phyloP scores from a whole-genome alignment of 371 early-diverging fungal genomes.

The Mortierella sp. region DNA sequence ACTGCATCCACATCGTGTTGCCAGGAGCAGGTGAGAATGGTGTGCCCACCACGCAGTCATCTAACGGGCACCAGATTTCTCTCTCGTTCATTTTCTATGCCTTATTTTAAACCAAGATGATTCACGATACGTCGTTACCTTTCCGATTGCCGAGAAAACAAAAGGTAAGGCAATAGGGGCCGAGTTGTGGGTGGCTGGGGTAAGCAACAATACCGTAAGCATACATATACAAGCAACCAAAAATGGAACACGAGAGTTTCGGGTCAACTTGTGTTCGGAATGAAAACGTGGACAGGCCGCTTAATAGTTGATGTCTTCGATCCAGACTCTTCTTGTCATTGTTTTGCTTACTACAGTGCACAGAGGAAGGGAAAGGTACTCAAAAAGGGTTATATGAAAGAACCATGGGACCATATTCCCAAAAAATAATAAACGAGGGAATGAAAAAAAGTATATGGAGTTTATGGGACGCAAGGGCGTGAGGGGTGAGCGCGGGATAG shows the following conservation, averaged over 20 bases:
- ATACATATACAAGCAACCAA: neutral
- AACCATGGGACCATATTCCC: neutral
- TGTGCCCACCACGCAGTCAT: neutral
- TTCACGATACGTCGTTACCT: neutral
- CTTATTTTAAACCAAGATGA: neutral
- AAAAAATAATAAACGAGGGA: neutral
- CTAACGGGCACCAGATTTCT: neutral
- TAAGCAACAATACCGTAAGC: neutral
- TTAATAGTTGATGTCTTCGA: neutral
- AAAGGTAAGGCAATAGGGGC: neutral
- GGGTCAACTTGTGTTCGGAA: neutral
- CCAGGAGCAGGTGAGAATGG: neutral
- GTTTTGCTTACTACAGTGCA: neutral
- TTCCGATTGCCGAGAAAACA: too few relatives aligned
- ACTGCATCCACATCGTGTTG: neutral
- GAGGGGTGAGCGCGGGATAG: conserved; percentile 3
- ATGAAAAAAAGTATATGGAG: neutral
- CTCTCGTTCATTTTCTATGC: neutral
- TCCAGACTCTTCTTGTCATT: neutral
- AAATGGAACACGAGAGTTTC: neutral
- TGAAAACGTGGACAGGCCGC: neutral
- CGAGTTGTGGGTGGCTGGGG: neutral
- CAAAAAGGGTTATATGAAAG: neutral
- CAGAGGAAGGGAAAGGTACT: neutral
- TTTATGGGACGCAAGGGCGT: neutral